phyloP scores from a whole-genome alignment of 2,329 filamentous ascomycete genomes.

The Didymella pinodella region DNA sequence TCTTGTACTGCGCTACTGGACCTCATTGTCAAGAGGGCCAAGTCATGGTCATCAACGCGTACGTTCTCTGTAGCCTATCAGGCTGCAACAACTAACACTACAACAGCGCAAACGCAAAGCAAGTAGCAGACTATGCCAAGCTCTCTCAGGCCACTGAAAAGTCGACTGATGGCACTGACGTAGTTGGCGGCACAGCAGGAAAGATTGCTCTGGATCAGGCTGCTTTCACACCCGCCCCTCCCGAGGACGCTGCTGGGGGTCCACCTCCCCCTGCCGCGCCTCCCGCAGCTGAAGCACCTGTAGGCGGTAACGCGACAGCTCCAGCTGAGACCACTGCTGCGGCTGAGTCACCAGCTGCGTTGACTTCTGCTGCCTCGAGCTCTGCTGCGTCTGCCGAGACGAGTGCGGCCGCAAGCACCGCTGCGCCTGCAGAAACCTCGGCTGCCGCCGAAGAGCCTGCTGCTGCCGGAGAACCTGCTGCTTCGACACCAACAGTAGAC shows the following conservation, averaged over 20 bases:
- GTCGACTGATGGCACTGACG: conserved; percentile 34
- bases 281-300: conserved; percentile 8
- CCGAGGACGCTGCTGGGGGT: conserved; percentile 28
- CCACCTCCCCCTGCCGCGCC: conserved; percentile 28
- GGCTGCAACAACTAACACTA: not conserved
- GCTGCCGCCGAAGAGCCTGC: not conserved
- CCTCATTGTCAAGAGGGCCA: conserved; percentile 44
- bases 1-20: conserved; percentile 43
- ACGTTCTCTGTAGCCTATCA: not conserved
- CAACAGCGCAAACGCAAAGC: conserved; percentile 26
- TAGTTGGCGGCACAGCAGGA: conserved; percentile 33
- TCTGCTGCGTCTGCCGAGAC: not conserved
- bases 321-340: not conserved
- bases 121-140: conserved; percentile 41
- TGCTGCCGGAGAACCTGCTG: not conserved
- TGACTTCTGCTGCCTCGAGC: not conserved
- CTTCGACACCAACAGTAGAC: conserved; percentile 1
- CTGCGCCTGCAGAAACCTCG: conserved; percentile 1
- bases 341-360: not conserved
- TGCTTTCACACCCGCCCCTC: conserved; percentile 37
- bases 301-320: conserved; percentile 10
- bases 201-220: conserved; percentile 35
- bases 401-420: not conserved
- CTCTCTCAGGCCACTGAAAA: conserved; percentile 31
- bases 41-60: conserved; percentile 42